Base-by-base conservation (phyloP, 2,329 filamentous ascomycete species). In the Gremmenia infestans region DNA sequence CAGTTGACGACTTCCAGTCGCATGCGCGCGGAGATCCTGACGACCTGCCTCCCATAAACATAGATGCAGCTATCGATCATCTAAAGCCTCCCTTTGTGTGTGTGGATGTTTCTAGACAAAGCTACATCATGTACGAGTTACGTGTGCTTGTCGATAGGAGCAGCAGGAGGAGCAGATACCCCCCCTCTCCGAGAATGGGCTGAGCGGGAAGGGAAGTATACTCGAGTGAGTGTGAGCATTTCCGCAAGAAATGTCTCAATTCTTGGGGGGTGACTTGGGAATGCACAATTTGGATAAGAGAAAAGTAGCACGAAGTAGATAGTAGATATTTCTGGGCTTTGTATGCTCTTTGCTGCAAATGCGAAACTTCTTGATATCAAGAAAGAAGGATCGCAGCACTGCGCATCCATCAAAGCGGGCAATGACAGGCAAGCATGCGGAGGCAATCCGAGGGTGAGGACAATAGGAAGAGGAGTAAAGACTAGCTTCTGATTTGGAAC, bases 101-200 rank as follows among this genome's bases (percentile, higher is more conserved):
- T 46, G 48, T 53, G 56, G 45, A 52, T 53, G 48, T 57, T 58
- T 53, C 47, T 36, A 55, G 51, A 56, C 47, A 61, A 40, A 15
- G 37, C 37, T 40, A 15, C 37, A 40, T 15, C 8, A 40, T n/a
- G 22, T 48, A n/a, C 15, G 23, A 23, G 46, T 25, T 48, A n/a
- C 15, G 23, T 28, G 46, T 15, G 22, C 17, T 28, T 48, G 28
- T 17, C 46, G 46, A 48, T 45, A 45, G 42, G 42, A 45, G 42
- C 15, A 45, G 47, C n/a, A 55, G 35, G 37, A 51, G 48, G 37
- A 62, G 48, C 53, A 57, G 49, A 32, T 32, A 32, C 28, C 28
- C 28, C 28, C 28, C 28, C 39, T 17, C 55, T 61, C 61, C 60
- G 62, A 63, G 56, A 56, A 60, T 61, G 61, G 61, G 59, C 58